phyloP scores from a whole-genome alignment of 164 flowering plant genomes.

The Malania oleifera region DNA sequence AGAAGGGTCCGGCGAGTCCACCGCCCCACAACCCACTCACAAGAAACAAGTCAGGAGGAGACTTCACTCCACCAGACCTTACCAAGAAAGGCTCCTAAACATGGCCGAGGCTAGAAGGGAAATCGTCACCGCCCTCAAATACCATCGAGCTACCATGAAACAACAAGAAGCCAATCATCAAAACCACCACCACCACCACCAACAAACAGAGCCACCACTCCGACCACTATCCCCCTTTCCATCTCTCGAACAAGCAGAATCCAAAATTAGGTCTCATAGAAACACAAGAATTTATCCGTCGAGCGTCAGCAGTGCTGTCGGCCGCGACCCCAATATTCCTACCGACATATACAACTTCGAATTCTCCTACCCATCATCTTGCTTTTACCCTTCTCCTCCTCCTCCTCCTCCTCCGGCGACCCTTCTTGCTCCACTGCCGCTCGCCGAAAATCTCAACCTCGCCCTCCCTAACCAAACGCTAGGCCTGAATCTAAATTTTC shows the following conservation, averaged over 20 bases:
- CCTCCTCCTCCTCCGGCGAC: constrained; percentile 10
- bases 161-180: constrained; percentile 48
- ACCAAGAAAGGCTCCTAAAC: constrained; percentile 80
- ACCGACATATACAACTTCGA: constrained; percentile 18
- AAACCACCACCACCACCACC: constrained; percentile 35
- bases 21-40: constrained; percentile 36
- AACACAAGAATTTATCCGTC: constrained; percentile 46
- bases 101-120: constrained; percentile 92
- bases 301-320: too few species aligned
- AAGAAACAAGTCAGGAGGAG: constrained; percentile 85
- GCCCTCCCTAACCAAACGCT: constrained; percentile 68
- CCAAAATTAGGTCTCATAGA: constrained; percentile 36
- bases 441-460: constrained; percentile 43
- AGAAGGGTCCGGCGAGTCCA: constrained; percentile 26
- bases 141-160: constrained; percentile 86
- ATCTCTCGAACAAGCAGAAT: constrained; percentile 26
- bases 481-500: constrained; percentile 81
- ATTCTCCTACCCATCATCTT: constrained; percentile 24
- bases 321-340: constrained; percentile 17
- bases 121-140: constrained; percentile 86
- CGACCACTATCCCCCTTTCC: constrained; percentile 21
- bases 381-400: constrained; percentile 16
- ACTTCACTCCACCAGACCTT: constrained; percentile 77
- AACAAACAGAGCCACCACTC: constrained; percentile 2
- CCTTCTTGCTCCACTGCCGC: constrained; percentile 24